Evolutionary conservation across 441 rosid genomes (phyloP), one percentile per base, ranked within the genome.

Genomic region (Geranium incanum): DNA sequence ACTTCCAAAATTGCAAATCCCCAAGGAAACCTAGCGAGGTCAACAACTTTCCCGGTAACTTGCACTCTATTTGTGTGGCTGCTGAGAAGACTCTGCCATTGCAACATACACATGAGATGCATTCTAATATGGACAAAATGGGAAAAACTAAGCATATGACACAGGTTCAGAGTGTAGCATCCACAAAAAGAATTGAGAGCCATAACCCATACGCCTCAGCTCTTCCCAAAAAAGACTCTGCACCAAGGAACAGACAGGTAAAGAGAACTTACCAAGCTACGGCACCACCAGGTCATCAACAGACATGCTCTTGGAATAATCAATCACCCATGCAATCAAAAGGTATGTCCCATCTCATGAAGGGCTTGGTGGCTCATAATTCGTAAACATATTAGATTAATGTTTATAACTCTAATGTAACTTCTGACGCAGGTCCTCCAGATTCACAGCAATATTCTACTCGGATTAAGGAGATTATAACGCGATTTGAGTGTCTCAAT

Each of bases 381-480:
- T 74, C 36, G 38, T 67, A 72, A 60, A 70, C 68, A 69, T 75
- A 70, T 70, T 57, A 62, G 48, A 37, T 69, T 68, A 55, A 63
- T 68, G 43, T 74, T 28, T 36, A 71, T 37, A 71, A 66, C 18
- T 75, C 64, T 73, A 69, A 71, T 78, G 67, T 57, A 65, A 55
- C 70, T 76, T 37, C 73, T 80, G 74, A 76, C 72, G 76, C 84
- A 83, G 88, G 84, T 62, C 77, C 73, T 74, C 68, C 81, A 36
- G 63, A 39, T 69, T 77, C 86, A 71, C 70, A 78, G 69, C 75
- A n/a, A 60, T 66, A 41, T 69, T 72, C 70, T 59, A 72, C 63
- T 74, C 62, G 68, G 60, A 71, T 91, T 28, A 89, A 84, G 38
- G 89, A 86, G 71, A 78, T 89, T 69, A 82, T 77, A 70, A 16